These are phyloP conservation scores for Hansenula sp. DNA, from an alignment of 1,139 yeast genomes.

Conservation along the genomic window DNA sequence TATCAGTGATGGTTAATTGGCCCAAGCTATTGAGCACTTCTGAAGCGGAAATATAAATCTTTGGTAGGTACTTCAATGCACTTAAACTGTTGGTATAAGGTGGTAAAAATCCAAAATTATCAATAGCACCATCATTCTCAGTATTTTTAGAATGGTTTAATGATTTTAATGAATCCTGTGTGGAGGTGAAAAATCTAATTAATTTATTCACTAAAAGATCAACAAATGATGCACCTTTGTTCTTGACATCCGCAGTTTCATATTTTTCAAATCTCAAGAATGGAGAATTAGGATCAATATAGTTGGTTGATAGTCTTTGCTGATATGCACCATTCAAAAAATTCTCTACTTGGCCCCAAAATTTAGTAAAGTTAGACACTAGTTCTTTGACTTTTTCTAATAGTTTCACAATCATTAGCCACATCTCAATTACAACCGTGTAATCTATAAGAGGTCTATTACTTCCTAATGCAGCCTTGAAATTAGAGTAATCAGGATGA, in stretches of 20 bases:
- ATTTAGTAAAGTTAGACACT: constrained; percentile 31
- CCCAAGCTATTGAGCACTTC: constrained; percentile 39
- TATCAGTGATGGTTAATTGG: constrained; percentile 35
- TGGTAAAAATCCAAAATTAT: constrained; percentile 52
- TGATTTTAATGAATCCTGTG: constrained; percentile 24
- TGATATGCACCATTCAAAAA: constrained; percentile 43
- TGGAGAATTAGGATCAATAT: constrained; percentile 21
- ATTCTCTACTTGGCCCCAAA: constrained; percentile 43
- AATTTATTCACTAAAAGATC: constrained; percentile 29
- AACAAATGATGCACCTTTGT: constrained; percentile 31
- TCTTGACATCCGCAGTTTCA: constrained; percentile 33
- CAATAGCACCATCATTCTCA: constrained; percentile 20
- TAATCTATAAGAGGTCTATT: constrained; percentile 35
- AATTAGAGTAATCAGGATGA: constrained; percentile 22
- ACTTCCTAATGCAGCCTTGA: constrained; percentile 13
- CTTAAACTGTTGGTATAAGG: constrained; percentile 57
- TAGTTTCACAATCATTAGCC: constrained; percentile 44
- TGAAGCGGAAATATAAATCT: constrained; percentile 34
- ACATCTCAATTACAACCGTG: constrained; percentile 46
- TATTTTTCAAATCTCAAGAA: constrained; percentile 31
- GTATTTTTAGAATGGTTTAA: constrained; percentile 13
- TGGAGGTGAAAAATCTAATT: constrained; percentile 32
- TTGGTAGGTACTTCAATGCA: constrained; percentile 43
- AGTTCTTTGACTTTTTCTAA: constrained; percentile 35
- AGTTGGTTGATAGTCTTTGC: constrained; percentile 26